Percentiles rank a stretch among this genome's conserved stretches.
These are phyloP conservation scores for Colletotrichum agaves DNA, from an alignment of 2,329 filamentous ascomycete genomes.

Conservation along the genomic window DNA sequence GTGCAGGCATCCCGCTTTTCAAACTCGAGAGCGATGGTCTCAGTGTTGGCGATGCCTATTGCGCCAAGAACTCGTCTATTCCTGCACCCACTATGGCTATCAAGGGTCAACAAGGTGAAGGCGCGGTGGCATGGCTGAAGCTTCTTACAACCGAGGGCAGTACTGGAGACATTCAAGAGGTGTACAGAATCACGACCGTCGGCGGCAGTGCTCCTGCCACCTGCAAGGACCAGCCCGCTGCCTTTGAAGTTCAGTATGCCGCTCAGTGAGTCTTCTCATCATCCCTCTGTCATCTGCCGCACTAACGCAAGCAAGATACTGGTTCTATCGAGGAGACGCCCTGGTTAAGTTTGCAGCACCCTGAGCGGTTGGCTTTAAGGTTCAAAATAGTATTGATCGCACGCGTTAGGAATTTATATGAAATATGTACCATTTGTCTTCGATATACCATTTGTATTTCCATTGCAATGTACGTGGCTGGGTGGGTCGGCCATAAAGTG, in stretches of 20 bases:
- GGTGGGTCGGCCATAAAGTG: slow-evolving; percentile 7
- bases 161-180: slow-evolving; percentile 74
- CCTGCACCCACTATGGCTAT: slow-evolving; percentile 71
- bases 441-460: slow-evolving; percentile 30
- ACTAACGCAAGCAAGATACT: slow-evolving; percentile 46
- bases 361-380: neutral
- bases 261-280: slow-evolving; percentile 76
- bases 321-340: slow-evolving; percentile 47
- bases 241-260: slow-evolving; percentile 82
- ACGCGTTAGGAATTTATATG: slow-evolving; percentile 23
- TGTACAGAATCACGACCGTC: slow-evolving; percentile 87
- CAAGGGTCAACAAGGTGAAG: slow-evolving; percentile 69
- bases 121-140: slow-evolving; percentile 84
- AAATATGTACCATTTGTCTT: slow-evolving; percentile 13
- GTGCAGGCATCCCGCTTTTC: slow-evolving; percentile 80
- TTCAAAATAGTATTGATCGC: neutral
- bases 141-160: slow-evolving; percentile 66
- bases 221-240: slow-evolving; percentile 71
- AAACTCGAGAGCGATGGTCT: slow-evolving; percentile 70
- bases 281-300: neutral
- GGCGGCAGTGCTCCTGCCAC: slow-evolving; percentile 81
- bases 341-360: slow-evolving; percentile 10
- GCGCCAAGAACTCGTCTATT: slow-evolving; percentile 69
- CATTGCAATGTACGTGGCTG: neutral
- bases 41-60: slow-evolving; percentile 69